Evolutionary conservation across 2,329 filamentous ascomycete genomes (phyloP).

Genomic region (Aureobasidium sp.): DNA sequence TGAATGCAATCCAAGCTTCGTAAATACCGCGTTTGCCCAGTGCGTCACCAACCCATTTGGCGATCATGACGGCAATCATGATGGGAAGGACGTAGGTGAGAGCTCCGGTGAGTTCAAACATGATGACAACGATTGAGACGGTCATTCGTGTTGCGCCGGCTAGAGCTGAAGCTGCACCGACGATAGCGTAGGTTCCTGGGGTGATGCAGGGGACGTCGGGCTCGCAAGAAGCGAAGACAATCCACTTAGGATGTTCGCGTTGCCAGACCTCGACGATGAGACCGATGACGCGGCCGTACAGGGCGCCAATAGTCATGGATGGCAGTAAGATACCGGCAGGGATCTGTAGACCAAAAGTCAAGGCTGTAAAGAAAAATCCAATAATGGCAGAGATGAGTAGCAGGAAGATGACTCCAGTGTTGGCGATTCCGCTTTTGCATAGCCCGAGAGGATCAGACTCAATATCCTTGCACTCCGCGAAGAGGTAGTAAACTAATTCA

Average conservation of each 20-base stretch:
- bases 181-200: constrained; percentile 91
- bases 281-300: constrained; percentile 81
- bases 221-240: constrained; percentile 72
- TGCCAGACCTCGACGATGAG: constrained; percentile 88
- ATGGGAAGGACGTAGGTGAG: constrained; percentile 95
- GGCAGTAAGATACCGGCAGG: constrained; percentile 93
- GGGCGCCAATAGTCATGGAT: constrained; percentile 89
- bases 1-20: constrained; percentile 94
- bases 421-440: constrained; percentile 78
- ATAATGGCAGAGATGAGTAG: constrained; percentile 73
- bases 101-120: constrained; percentile 96
- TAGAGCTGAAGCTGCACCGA: constrained; percentile 89
- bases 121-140: constrained; percentile 96
- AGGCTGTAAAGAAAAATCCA: constrained; percentile 73
- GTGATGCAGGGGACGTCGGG: constrained; percentile 83
- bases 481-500: constrained; percentile 84
- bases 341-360: constrained; percentile 91
- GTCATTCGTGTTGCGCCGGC: constrained; percentile 94
- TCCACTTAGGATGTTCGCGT: constrained; percentile 62
- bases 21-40: constrained; percentile 92
- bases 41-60: constrained; percentile 96
- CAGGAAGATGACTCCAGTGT: constrained; percentile 71
- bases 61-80: constrained; percentile 97
- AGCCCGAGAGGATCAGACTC: constrained; percentile 82
- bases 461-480: constrained; percentile 78